Evolutionary conservation across 768 basidiomycete genomes (phyloP), one percentile per base, ranked within the genome.

Genomic region (Naganishia kalamii): DNA sequence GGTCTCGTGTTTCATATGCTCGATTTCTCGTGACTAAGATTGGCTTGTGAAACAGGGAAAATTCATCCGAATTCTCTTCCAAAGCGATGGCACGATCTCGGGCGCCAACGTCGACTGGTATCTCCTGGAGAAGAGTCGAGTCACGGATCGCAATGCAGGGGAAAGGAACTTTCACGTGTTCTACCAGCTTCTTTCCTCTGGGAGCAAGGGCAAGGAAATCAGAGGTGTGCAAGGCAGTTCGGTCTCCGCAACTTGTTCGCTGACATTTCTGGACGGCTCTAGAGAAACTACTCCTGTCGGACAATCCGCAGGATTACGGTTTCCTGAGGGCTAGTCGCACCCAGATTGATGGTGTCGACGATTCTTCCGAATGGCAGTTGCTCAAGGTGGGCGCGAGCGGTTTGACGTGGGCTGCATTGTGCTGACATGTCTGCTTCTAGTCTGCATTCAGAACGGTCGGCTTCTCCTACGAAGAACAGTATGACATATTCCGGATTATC

Each of bases 51-150:
- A 15, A n/a, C 70, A 75, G 76, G 93, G 92, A 32, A 99, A 99
- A 79, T 99, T 99, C 76, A 89, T 99, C 50, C 84, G 92, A 48
- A 98, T 99, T 67, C 88, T 88, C 74, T 99, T 99, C 79, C 85
- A 90, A 0, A 87, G 89, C 0, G 86, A 89, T 69, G 93, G 94
- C 1, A 91, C 90, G 69, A 99, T 99, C 64, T 89, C 92, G 0
- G 96, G 96, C 0, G 96, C 96, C 27, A 97, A 92, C 74, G 92
- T 98, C 66, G 93, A 99, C 77, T 98, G 96, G 96, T 99, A 99
- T 76, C 81, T 99, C 32, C 80, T 99, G 63, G 96, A 99, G 81
- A 99, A 99, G 82, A 93, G 91, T 73, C 81, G 96, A 68, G 94
- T 99, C 2, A 90, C 94, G 8, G 85, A 85, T 43, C 81, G 96